Conservation (phyloP, 768 basidiomycete species). For the Pulveroboletus ravenelii region DNA sequence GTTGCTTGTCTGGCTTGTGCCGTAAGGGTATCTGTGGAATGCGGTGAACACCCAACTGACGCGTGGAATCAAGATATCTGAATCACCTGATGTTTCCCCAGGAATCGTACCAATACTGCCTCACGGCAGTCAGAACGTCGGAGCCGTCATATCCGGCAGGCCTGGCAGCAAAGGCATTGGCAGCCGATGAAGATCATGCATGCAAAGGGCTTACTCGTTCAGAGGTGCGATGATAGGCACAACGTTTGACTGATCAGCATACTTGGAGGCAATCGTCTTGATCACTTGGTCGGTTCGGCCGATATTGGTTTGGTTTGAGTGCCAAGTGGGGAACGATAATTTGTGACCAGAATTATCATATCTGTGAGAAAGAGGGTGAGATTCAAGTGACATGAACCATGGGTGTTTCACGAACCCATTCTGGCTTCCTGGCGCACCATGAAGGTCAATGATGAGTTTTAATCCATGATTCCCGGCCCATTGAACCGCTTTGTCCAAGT, state of each 20-base stretch:
- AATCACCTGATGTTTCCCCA: constrained; percentile 66
- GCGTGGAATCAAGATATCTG: not conserved
- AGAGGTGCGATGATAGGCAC: constrained; percentile 70
- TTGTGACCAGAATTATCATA: constrained; percentile 81
- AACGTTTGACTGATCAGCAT: constrained; percentile 45
- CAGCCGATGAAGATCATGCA: not conserved
- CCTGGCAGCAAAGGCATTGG: constrained; percentile 33
- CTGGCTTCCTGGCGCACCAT: constrained; percentile 80
- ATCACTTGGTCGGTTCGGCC: constrained; percentile 64
- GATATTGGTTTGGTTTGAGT: constrained; percentile 59
- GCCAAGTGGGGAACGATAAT: constrained; percentile 61
- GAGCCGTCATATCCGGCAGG: constrained; percentile 66
- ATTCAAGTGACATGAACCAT: not conserved
- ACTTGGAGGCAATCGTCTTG: constrained; percentile 56
- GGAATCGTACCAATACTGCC: constrained; percentile 69
- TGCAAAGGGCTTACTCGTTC: constrained; percentile 55
- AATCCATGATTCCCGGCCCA: constrained; percentile 71
- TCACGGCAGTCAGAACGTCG: constrained; percentile 45
- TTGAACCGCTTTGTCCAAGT: constrained; percentile 56
- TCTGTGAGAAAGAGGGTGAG: constrained; percentile 32
- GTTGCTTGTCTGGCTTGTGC: constrained; percentile 45
- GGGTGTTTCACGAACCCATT: constrained; percentile 51
- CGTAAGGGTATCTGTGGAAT: constrained; percentile 36
- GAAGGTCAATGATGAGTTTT: constrained; percentile 79
- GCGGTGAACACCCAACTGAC: not conserved